Evolutionary conservation across 768 basidiomycete genomes (phyloP).

Genomic region (Coprinellus aureogranulatus): DNA sequence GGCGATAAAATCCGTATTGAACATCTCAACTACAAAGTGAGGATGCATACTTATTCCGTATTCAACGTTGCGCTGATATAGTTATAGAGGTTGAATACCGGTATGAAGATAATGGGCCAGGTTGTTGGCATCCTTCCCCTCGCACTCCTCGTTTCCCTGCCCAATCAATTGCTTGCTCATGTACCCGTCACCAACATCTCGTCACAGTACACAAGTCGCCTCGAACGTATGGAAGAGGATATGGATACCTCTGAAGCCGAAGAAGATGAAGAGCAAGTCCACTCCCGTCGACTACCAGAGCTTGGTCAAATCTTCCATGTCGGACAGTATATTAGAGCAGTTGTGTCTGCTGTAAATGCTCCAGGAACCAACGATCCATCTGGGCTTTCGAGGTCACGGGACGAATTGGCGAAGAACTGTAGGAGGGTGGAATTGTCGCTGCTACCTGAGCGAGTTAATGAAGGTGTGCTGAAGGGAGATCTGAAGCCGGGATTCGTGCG

Average conservation of each 20-base stretch:
- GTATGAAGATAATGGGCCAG: slow-evolving; percentile 88
- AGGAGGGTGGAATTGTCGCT: slow-evolving; percentile 83
- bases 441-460: slow-evolving; percentile 80
- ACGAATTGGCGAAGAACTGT: slow-evolving; percentile 66
- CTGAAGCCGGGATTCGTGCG: slow-evolving; percentile 72
- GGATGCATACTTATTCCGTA: neutral
- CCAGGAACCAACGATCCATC: slow-evolving; percentile 61
- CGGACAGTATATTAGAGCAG: slow-evolving; percentile 85
- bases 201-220: slow-evolving; percentile 64
- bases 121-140: slow-evolving; percentile 84
- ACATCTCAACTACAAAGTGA: slow-evolving; percentile 90
- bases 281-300: slow-evolving; percentile 53
- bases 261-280: slow-evolving; percentile 39
- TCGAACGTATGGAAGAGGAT: slow-evolving; percentile 58
- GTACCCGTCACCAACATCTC: slow-evolving; percentile 93
- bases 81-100: slow-evolving; percentile 66
- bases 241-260: slow-evolving; percentile 45
- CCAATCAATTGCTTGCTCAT: slow-evolving; percentile 91
- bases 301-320: slow-evolving; percentile 70
- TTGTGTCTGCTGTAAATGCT: slow-evolving; percentile 67
- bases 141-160: slow-evolving; percentile 89
- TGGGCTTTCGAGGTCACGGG: slow-evolving; percentile 60
- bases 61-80: neutral
- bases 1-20: slow-evolving; percentile 72
- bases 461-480: slow-evolving; percentile 75